Evolutionary conservation across 192 early-diverging fungal genomes (phyloP).

Genomic region (Oehlia diaphana): DNA sequence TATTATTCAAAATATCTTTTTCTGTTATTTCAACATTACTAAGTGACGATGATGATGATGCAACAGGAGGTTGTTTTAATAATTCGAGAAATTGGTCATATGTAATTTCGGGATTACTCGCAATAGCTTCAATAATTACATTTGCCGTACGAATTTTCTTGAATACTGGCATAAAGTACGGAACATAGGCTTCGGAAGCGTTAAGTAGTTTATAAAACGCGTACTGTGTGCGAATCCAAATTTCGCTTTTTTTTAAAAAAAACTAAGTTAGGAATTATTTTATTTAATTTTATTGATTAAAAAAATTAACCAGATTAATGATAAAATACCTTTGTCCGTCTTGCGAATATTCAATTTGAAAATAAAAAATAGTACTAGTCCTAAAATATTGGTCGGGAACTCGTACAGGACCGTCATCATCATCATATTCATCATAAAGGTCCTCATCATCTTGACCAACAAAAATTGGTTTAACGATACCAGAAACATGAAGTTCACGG

Average conservation of each 20-base stretch:
- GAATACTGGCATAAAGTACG: constrained; percentile 28
- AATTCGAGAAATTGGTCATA: constrained; percentile 26
- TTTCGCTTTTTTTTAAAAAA: constrained; percentile 23
- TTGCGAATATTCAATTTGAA: constrained; percentile 25
- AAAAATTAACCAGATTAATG: background rate
- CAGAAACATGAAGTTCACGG: constrained; percentile 39
- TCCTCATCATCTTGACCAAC: constrained; percentile 30
- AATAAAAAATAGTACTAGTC: constrained; percentile 32
- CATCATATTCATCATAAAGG: constrained; percentile 24
- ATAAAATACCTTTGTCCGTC: constrained; percentile 10
- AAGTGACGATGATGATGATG: background rate
- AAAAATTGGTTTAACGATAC: constrained; percentile 48
- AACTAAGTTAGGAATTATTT: background rate
- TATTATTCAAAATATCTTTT: constrained; percentile 28
- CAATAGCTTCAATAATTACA: constrained; percentile 19
- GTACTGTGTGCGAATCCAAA: constrained; percentile 36
- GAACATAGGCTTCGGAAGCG: constrained; percentile 22
- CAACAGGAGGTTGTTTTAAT: background rate
- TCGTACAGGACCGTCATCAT: constrained; percentile 1
- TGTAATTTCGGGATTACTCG: constrained; percentile 7
- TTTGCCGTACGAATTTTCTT: constrained; percentile 29
- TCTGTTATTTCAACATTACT: constrained; percentile 28
- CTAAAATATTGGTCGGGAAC: constrained; percentile 16
- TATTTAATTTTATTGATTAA: background rate
- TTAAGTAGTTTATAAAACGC: constrained; percentile 31